Evolutionary conservation across 805 yeast species (phyloP).

Genomic region (Candida parachauliodes): DNA sequence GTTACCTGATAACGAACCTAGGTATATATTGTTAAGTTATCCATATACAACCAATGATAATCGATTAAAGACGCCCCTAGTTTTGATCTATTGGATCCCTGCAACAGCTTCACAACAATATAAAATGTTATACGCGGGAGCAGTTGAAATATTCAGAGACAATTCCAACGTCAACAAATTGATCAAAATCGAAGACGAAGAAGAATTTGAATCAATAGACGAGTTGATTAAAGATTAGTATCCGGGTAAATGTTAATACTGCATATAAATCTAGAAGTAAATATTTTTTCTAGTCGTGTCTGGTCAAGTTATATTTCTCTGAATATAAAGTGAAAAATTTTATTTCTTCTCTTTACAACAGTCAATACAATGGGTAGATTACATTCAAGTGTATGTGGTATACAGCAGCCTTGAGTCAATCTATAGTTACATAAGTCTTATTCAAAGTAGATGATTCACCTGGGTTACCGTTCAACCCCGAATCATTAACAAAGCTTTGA

Average conservation of each 20-base stretch:
- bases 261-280: background rate
- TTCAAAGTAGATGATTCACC: conserved; percentile 21
- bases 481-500: conserved; percentile 17
- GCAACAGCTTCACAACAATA: conserved; percentile 77
- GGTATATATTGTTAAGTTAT: conserved; percentile 72
- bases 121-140: conserved; percentile 90
- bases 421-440: conserved; percentile 18
- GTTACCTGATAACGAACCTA: conserved; percentile 77
- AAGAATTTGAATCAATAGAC: conserved; percentile 62
- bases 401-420: background rate
- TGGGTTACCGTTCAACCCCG: conserved; percentile 7
- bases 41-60: conserved; percentile 73
- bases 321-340: conserved; percentile 17
- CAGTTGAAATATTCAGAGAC: conserved; percentile 73
- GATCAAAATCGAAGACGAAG: conserved; percentile 62
- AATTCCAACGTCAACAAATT: conserved; percentile 73
- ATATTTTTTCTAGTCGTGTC: background rate
- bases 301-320: background rate
- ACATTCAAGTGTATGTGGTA: conserved; percentile 41
- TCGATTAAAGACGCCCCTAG: conserved; percentile 67
- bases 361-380: conserved; percentile 97
- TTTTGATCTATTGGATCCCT: conserved; percentile 85
- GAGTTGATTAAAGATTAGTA: conserved; percentile 13
- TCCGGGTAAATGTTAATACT: conserved; percentile 2
- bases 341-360: conserved; percentile 23